These are phyloP conservation scores for Phytophthora pinifolia DNA, from an alignment of 352 stramenopile genomes.

Conservation along the genomic window DNA sequence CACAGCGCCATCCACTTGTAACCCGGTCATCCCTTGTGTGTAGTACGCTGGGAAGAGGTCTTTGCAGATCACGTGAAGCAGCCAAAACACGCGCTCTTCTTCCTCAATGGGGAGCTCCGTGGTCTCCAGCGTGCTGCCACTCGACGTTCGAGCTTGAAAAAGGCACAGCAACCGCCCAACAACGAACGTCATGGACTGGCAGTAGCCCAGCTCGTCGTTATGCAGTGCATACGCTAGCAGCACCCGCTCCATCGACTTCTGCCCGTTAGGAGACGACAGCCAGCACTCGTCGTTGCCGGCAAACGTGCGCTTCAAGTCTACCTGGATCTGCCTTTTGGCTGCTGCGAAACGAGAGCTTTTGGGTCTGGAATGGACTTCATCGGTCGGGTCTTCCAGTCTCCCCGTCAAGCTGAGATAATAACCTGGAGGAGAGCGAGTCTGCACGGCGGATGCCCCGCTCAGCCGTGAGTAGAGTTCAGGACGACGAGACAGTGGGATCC, in stretches of 20 bases:
- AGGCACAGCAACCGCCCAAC: constrained; percentile 73
- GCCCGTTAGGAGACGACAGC: constrained; percentile 49
- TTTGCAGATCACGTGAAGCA: constrained; percentile 55
- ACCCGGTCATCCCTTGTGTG: constrained; percentile 58
- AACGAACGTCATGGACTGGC: constrained; percentile 91
- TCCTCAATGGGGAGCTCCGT: constrained; percentile 6
- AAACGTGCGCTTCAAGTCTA: constrained; percentile 74
- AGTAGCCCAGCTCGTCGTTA: constrained; percentile 83
- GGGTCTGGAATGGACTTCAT: constrained; percentile 15
- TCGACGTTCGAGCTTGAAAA: constrained; percentile 21
- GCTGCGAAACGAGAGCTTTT: constrained; percentile 32
- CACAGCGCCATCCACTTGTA: constrained; percentile 58
- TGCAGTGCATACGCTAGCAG: constrained; percentile 79
- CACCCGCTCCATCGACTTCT: constrained; percentile 59
- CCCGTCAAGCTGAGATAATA: constrained; percentile 43
- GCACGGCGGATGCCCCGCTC: constrained; percentile 37
- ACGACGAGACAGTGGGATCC: constrained; percentile 47
- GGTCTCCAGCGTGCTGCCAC: neutral
- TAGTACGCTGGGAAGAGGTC: constrained; percentile 65
- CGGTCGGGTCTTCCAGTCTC: constrained; percentile 24
- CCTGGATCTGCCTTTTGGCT: constrained; percentile 54
- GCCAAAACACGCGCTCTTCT: constrained; percentile 65
- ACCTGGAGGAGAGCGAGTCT: constrained; percentile 12
- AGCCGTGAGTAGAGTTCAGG: constrained; percentile 46
- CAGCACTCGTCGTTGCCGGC: constrained; percentile 57